These are phyloP conservation scores for Xylona heveae DNA, from an alignment of 495 filamentous ascomycete species.

Conservation along the genomic window DNA sequence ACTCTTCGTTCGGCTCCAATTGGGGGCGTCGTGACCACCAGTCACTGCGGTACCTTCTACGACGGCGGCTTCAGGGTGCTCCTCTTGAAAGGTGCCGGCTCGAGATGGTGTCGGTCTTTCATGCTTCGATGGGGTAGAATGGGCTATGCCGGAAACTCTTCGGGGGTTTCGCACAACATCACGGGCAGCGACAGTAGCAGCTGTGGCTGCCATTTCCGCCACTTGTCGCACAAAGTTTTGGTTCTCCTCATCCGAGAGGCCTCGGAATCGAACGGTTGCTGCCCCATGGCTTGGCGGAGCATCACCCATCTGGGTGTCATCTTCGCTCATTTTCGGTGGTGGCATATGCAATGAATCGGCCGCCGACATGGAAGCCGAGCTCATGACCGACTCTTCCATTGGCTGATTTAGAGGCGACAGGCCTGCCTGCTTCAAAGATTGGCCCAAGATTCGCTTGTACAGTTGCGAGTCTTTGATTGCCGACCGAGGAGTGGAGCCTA, in stretches of 20 bases:
- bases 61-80: constrained; percentile 21
- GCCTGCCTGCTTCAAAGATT: constrained; percentile 65
- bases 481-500: constrained; percentile 1
- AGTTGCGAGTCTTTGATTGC: constrained; percentile 63
- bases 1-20: constrained; percentile 87
- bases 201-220: constrained; percentile 80
- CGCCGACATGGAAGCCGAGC: not conserved
- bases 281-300: constrained; percentile 8
- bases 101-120: constrained; percentile 17
- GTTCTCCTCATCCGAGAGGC: constrained; percentile 64
- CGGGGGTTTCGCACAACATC: constrained; percentile 38
- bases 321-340: constrained; percentile 37
- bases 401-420: constrained; percentile 25
- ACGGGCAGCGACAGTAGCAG: constrained; percentile 68
- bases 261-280: constrained; percentile 31
- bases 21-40: constrained; percentile 91
- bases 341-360: constrained; percentile 39
- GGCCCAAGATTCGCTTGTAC: constrained; percentile 83
- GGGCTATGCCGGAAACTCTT: constrained; percentile 19
- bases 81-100: constrained; percentile 20
- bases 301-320: constrained; percentile 17
- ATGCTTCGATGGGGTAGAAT: constrained; percentile 12
- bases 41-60: constrained; percentile 17
- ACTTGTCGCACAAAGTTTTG: constrained; percentile 59
- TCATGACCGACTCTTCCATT: no score